phyloP scores from a whole-genome alignment of 108 stramenopile species.

The Ochromonas danica region DNA sequence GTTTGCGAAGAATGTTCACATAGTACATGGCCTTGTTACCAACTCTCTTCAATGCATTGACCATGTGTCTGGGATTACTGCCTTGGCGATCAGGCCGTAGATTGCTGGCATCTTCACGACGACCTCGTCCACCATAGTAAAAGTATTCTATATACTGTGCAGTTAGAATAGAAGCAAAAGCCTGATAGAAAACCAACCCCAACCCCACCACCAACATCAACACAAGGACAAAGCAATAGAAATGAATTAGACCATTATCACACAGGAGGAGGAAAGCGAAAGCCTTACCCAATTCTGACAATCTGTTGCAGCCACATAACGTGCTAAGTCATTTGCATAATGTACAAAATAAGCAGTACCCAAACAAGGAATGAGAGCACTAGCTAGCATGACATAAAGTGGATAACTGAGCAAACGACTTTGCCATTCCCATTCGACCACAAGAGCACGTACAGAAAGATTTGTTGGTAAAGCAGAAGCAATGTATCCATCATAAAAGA shows the following conservation, averaged over 20 bases:
- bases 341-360: background rate
- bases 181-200: background rate
- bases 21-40: too few relatives aligned
- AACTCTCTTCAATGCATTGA: too few relatives aligned
- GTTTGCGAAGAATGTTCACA: background rate
- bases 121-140: constrained; percentile 28
- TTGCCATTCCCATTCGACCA: background rate
- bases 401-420: background rate
- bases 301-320: background rate
- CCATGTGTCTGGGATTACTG: too few relatives aligned
- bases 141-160: constrained; percentile 33
- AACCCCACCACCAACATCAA: background rate
- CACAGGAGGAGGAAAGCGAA: background rate
- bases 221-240: background rate
- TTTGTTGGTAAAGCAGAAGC: background rate
- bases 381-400: background rate
- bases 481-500: background rate
- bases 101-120: background rate
- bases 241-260: background rate
- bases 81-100: too few relatives aligned
- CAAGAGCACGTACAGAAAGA: background rate
- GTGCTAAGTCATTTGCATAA: background rate
- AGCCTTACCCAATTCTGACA: constrained; percentile 12
- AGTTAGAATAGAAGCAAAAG: background rate
- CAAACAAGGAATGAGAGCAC: background rate